Conservation (phyloP, 2,329 filamentous ascomycete species). For the Dothideomycetidae sp. region DNA sequence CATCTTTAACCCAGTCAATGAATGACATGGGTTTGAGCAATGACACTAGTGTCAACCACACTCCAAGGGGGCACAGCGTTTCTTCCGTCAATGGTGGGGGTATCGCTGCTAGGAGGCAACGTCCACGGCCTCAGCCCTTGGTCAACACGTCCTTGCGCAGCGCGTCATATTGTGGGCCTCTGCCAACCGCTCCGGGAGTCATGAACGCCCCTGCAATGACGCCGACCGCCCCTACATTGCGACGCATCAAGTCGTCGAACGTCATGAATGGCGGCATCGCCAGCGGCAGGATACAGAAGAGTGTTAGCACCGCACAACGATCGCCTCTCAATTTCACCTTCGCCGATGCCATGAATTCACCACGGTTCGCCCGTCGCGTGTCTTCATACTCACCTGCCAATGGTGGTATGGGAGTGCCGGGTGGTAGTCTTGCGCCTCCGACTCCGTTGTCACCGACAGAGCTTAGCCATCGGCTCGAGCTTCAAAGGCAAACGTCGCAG, state of each 20-base stretch:
- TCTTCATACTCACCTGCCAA: conserved; percentile 24
- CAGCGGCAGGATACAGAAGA: conserved; percentile 34
- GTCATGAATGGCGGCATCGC: conserved; percentile 27
- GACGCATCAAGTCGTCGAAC: conserved; percentile 35
- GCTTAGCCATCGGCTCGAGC: conserved; percentile 17
- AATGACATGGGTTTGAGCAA: conserved; percentile 22
- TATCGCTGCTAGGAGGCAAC: conserved; percentile 29
- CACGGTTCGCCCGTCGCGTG: conserved; percentile 29
- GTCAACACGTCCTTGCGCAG: conserved; percentile 27
- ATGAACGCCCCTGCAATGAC: conserved; percentile 32
- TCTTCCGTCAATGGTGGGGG: conserved; percentile 19
- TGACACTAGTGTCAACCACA: conserved; percentile 18
- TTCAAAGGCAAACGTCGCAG: conserved; percentile 12
- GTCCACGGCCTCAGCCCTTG: conserved; percentile 23
- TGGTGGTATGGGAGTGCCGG: conserved; percentile 16
- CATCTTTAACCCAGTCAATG: conserved; percentile 23
- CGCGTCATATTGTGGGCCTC: conserved; percentile 27
- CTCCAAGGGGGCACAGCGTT: conserved; percentile 23
- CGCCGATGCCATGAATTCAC: conserved; percentile 33
- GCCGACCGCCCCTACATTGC: conserved; percentile 22
- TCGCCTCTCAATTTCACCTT: conserved; percentile 34
- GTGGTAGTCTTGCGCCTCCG: conserved; percentile 31
- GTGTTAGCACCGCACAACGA: conserved; percentile 31
- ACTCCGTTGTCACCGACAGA: conserved; percentile 34
- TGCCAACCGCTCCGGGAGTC: conserved; percentile 26